phyloP scores from a whole-genome alignment of 192 early-diverging fungal genomes.

The Mortierella claussenii region DNA sequence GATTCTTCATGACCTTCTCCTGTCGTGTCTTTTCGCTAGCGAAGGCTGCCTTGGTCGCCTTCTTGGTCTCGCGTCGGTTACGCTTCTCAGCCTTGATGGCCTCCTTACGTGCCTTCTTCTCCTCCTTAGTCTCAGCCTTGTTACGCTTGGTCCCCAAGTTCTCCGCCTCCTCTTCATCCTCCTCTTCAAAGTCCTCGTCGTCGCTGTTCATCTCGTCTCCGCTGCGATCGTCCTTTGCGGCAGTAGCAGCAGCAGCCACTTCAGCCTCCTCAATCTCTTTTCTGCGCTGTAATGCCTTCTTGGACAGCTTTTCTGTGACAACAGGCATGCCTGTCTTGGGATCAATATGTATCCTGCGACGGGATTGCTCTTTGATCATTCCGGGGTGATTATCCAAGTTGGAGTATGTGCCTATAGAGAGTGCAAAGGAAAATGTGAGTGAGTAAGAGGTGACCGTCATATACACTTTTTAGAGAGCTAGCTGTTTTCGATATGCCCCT shows the following conservation, averaged over 20 bases:
- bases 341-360: conserved; percentile 72
- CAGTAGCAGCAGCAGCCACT: conserved; percentile 36
- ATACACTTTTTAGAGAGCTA: too few species aligned
- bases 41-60: conserved; percentile 82
- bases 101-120: conserved; percentile 92
- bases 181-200: conserved; percentile 50
- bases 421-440: not conserved
- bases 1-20: conserved; percentile 64
- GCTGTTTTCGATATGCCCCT: too few species aligned
- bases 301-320: conserved; percentile 59
- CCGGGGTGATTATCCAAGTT: conserved; percentile 94
- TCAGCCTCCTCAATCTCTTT: conserved; percentile 24
- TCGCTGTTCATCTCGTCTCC: conserved; percentile 52
- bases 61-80: conserved; percentile 79
- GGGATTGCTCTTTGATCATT: conserved; percentile 75
- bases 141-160: conserved; percentile 81
- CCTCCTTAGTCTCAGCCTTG: conserved; percentile 88
- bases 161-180: conserved; percentile 49
- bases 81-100: conserved; percentile 85
- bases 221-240: conserved; percentile 34
- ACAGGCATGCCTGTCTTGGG: conserved; percentile 80
- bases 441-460: too few species aligned
- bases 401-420: conserved; percentile 75
- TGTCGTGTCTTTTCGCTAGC: conserved; percentile 75
- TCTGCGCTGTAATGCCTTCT: conserved; percentile 40